Conservation (phyloP, 345 rosid species). For the Cardamine chenopodiifolia region DNA sequence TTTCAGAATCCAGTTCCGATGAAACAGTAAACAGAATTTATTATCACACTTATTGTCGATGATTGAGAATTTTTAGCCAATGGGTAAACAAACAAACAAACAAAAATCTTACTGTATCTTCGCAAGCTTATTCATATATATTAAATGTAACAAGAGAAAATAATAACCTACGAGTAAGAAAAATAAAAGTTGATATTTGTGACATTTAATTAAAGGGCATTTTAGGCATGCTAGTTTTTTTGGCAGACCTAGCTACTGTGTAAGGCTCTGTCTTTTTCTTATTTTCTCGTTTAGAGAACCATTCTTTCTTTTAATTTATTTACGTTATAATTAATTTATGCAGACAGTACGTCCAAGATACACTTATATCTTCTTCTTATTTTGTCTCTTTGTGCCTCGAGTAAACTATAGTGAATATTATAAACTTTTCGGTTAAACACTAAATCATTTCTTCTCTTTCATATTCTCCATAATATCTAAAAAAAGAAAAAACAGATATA, state of each 20-base stretch:
- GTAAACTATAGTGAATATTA: constrained; percentile 5
- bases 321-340: constrained; percentile 5
- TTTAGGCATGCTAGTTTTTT: constrained; percentile 45
- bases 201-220: constrained; percentile 34
- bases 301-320: neutral
- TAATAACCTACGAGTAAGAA: constrained; percentile 4
- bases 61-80: neutral
- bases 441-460: too few relatives aligned
- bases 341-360: constrained; percentile 13
- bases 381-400: constrained; percentile 13
- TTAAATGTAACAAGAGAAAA: constrained; percentile 3
- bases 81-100: too few relatives aligned
- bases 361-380: neutral
- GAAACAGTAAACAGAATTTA: constrained; percentile 11
- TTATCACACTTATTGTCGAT: neutral
- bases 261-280: constrained; percentile 35
- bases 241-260: constrained; percentile 45
- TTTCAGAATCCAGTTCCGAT: constrained; percentile 3
- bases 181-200: constrained; percentile 13
- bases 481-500: too few relatives aligned
- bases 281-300: constrained; percentile 35
- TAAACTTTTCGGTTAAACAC: too few relatives aligned
- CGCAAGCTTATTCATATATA: constrained; percentile 7
- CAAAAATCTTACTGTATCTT: constrained; percentile 19
- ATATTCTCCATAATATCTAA: too few relatives aligned